Percentiles rank a stretch among this genome's conserved stretches.
Evolutionary conservation across 352 stramenopile genomes (phyloP).

Genomic region (Lagenidium sp.): DNA sequence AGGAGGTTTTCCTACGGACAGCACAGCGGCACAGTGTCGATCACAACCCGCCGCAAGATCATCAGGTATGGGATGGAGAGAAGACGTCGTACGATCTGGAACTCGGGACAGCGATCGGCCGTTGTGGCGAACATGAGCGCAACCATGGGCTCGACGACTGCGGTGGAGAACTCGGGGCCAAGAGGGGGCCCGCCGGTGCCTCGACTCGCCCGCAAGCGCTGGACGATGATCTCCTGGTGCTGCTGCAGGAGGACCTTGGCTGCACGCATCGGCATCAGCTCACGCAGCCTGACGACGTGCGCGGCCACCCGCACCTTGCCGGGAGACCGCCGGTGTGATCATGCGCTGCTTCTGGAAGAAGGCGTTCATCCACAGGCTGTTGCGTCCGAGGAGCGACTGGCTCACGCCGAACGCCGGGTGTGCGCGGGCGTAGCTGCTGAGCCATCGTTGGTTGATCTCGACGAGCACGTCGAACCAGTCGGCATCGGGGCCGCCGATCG

Average conservation of each 20-base stretch:
- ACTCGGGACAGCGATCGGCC: slow-evolving; percentile 45
- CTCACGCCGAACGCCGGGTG: slow-evolving; percentile 50
- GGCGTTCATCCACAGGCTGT: slow-evolving; percentile 75
- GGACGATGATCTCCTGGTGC: slow-evolving; percentile 31
- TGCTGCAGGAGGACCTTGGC: slow-evolving; percentile 43
- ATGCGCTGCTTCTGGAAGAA: slow-evolving; percentile 77
- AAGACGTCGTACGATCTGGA: slow-evolving; percentile 49
- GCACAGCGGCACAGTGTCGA: no score
- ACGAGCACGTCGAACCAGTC: slow-evolving; percentile 42
- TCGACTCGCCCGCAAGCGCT: slow-evolving; percentile 29
- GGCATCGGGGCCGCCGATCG: slow-evolving; percentile 10
- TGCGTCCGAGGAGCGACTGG: slow-evolving; percentile 42
- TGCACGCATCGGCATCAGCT: slow-evolving; percentile 9
- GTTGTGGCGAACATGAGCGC: slow-evolving; percentile 57
- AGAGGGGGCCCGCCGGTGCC: slow-evolving; percentile 17
- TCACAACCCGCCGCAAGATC: no score
- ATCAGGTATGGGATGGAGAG: no score
- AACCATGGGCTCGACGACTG: slow-evolving; percentile 42
- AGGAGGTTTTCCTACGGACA: slow-evolving; percentile 54
- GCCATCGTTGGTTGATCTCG: slow-evolving; percentile 51
- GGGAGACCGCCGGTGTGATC: slow-evolving; percentile 43
- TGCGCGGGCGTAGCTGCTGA: slow-evolving; percentile 44
- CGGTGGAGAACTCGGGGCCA: slow-evolving; percentile 42
- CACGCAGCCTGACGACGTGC: background rate
- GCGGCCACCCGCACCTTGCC: slow-evolving; percentile 23